Base-by-base conservation (phyloP, 257 asterid genomes). In the Solanum raphanifolium region DNA sequence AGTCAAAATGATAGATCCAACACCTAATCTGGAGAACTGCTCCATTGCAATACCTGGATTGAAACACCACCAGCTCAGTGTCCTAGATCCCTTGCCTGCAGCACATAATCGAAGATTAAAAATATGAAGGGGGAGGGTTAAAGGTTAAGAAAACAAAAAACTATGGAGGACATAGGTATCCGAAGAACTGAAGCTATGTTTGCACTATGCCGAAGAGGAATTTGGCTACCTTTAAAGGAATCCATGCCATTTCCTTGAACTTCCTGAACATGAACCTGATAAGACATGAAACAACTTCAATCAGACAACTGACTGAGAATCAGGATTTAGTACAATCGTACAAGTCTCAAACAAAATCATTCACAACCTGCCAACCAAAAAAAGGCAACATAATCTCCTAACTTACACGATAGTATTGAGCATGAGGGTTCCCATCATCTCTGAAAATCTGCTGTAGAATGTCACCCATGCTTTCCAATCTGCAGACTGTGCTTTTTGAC, bases 21-120 rank as follows among this genome's bases (percentile, higher is more conserved):
- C 96, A 88, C 96, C 96, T 48, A 92, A 93, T 89, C 83, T 89
- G 92, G 94, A 38, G 91, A 97, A 97, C 88, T 97, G 98, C 91
- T 97, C 99, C 98, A 97, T 89, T 89, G 99, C 94, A 88, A 97
- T 94, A 88, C 99, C 99, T 43, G 99, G 99, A 92, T 97, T 97
- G 92, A 97, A 97, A 93, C 99, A 97, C 99, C 99, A 97, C 99
- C 99, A 97, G 93, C 99, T 97, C 27, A 97, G 92, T 60, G 93
- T 94, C 91, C 99, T 94, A 66, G 98, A 92, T 69, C 91, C 71
- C 91, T 93, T 95, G 74, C 95, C 99, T 95, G 90, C 85, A 85
- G 86, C 87, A 85, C 83, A 69, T 31, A 55, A 41, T 41, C 83
- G 32, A 68, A 38, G 36, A 35, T 35, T 25, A 34, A 18, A 46